Conservation (phyloP, 371 early-diverging fungal genomes). For the Mucor ambiguus region DNA sequence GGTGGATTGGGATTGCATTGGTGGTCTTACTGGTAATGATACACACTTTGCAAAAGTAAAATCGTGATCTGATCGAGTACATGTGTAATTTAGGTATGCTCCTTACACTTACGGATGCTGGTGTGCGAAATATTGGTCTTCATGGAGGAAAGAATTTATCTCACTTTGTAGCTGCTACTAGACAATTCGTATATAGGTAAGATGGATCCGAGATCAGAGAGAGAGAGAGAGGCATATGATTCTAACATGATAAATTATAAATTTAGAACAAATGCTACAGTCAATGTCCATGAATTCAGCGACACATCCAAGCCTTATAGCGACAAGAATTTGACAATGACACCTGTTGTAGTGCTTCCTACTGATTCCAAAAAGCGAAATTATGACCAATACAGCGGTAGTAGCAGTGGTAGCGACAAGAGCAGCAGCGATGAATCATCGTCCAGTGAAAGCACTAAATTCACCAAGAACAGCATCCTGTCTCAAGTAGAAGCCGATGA, state of each 20-base stretch:
- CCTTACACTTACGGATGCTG: conserved; percentile 85
- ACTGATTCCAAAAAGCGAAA: conserved; percentile 20
- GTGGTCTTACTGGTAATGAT: conserved; percentile 84
- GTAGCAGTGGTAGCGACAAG: not conserved
- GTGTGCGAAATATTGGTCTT: conserved; percentile 59
- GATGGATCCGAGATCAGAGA: not conserved
- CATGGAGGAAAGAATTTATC: conserved; percentile 79
- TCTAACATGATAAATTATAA: not conserved
- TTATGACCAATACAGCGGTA: not conserved
- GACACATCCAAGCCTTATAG: conserved; percentile 32
- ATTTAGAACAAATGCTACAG: conserved; percentile 44
- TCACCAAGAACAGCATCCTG: not conserved
- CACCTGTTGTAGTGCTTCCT: conserved; percentile 64
- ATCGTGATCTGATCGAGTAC: not conserved
- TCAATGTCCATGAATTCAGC: conserved; percentile 53
- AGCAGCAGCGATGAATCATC: not conserved
- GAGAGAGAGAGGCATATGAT: not conserved
- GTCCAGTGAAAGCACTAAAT: not conserved
- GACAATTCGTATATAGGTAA: conserved; percentile 72
- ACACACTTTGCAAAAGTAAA: not conserved
- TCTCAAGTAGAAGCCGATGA: conserved; percentile 26
- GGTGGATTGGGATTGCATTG: conserved; percentile 79
- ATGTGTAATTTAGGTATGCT: conserved; percentile 73
- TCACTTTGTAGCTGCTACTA: conserved; percentile 79
- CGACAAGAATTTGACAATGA: conserved; percentile 70